phyloP scores from a whole-genome alignment of 169 alveolate genomes.

The Babesia bigemina region DNA sequence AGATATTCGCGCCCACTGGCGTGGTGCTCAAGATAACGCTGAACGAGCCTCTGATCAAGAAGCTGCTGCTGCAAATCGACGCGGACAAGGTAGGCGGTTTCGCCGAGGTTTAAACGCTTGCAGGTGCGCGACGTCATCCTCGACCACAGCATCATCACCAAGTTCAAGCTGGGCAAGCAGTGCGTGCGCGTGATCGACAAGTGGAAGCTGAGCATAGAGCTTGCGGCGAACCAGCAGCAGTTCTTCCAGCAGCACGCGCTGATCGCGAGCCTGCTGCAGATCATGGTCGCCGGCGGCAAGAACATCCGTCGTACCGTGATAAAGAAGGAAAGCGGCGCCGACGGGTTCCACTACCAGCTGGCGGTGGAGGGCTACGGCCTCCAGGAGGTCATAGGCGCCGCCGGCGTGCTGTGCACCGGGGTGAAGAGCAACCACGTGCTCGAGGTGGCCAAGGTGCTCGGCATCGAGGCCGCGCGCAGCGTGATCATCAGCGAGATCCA shows the following conservation, averaged over 20 bases:
- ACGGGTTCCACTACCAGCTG: constrained; percentile 76
- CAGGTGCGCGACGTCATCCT: constrained; percentile 81
- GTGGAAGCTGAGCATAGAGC: constrained; percentile 72
- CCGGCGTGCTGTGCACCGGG: constrained; percentile 88
- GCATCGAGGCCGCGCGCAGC: constrained; percentile 96
- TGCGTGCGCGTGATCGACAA: constrained; percentile 69
- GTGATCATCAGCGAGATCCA: constrained; percentile 92
- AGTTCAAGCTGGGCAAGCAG: constrained; percentile 82
- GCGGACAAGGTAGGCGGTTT: constrained; percentile 76
- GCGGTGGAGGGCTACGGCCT: constrained; percentile 94
- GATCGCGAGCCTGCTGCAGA: constrained; percentile 68
- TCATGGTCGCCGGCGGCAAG: constrained; percentile 79
- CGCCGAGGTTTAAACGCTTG: background rate
- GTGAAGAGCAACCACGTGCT: constrained; percentile 92
- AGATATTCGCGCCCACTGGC: constrained; percentile 89
- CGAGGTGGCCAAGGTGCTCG: constrained; percentile 91
- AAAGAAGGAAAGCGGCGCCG: constrained; percentile 79
- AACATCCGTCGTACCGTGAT: constrained; percentile 85
- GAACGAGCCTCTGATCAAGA: constrained; percentile 82
- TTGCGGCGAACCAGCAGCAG: constrained; percentile 57
- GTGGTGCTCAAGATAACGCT: constrained; percentile 87
- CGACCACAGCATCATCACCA: constrained; percentile 79
- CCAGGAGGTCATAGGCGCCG: constrained; percentile 89
- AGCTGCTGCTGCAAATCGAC: constrained; percentile 84
- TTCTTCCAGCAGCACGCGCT: constrained; percentile 82